These are phyloP conservation scores for Hymenoscyphus scutula DNA, from an alignment of 2,329 filamentous ascomycete genomes.

Conservation along the genomic window DNA sequence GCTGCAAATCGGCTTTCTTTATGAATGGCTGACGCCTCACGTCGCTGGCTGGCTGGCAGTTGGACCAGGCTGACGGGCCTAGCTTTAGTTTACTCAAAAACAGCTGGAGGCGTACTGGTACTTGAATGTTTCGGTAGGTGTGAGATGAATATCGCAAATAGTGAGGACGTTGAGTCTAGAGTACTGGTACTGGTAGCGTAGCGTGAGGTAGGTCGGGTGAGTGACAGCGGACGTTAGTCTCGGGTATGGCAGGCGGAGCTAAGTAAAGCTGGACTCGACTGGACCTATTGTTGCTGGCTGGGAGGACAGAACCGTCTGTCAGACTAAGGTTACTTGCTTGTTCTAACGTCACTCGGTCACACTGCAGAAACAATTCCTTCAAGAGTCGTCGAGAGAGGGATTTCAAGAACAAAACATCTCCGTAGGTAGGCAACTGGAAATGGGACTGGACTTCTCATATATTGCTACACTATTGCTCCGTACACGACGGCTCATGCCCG, in stretches of 20 bases:
- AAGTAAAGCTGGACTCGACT: no score
- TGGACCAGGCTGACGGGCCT: neutral
- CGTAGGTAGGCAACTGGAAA: neutral
- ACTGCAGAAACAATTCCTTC: neutral
- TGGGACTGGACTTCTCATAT: conserved; percentile 4
- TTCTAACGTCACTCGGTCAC: conserved; percentile 4
- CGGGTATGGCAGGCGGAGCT: neutral
- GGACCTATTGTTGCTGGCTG: neutral
- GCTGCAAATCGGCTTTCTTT: neutral
- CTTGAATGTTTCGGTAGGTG: no score
- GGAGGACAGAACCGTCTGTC: neutral
- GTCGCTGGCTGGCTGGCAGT: neutral
- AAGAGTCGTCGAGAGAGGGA: neutral
- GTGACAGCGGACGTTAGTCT: neutral
- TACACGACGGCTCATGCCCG: neutral
- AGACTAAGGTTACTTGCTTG: neutral
- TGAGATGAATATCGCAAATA: neutral
- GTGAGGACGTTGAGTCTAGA: neutral
- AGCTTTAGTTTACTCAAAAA: neutral
- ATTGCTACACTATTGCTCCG: neutral
- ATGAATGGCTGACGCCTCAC: neutral
- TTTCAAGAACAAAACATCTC: neutral
- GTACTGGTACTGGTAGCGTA: no score
- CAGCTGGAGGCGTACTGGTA: no score
- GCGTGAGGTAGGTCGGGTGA: neutral